Base-by-base conservation (phyloP, 371 early-diverging fungal species). In the Mucor velutinosus region DNA sequence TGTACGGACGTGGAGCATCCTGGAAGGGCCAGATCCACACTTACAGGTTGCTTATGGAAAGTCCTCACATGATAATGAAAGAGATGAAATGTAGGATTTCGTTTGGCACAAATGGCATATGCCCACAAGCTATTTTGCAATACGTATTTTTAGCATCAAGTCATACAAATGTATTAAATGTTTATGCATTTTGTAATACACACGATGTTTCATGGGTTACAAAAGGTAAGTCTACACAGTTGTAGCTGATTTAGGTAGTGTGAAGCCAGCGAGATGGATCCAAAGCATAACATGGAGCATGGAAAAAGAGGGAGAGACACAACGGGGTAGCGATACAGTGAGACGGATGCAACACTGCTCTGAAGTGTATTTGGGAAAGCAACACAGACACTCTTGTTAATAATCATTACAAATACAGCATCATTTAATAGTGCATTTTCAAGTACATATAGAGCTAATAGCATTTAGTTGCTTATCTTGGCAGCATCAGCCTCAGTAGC, bases 161-260 rank as follows among this genome's bases (percentile, higher is more conserved):
- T 29, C 89, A 88, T 58, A 84, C 94, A 66, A 97, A 97, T 77
- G 90, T 97, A 56, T 77, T 97, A 62, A 95, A 88, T 82, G 93
- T 95, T 8, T 98, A 96, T 65, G 96, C 97, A 0, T 97, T 93
- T 78, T 94, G 95, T 73, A 93, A 95, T 79, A 92, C 91, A 1
- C 93, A 92, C 74, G 97, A 98, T 74, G 94, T 97, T 62, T 89
- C 82, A 12, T 97, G 98, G 98, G 98, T 96, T 27, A 97, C 97
- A 35, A 96, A 96, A 80, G 96, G 95, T 58, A 93, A 92, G 33
- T 33, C 58, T 78, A 84, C 62, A 73, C 71, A 29, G 68, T 82
- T 14, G 69, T 75, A 29, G 78, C 78, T 0, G 81, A 79, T 70
- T 59, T 84, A 33, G 79, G 82, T 74, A 74, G 78, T 23, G 78